Evolutionary conservation across 164 flowering plant species (phyloP).

Genomic region (Kingdonia uniflora): DNA sequence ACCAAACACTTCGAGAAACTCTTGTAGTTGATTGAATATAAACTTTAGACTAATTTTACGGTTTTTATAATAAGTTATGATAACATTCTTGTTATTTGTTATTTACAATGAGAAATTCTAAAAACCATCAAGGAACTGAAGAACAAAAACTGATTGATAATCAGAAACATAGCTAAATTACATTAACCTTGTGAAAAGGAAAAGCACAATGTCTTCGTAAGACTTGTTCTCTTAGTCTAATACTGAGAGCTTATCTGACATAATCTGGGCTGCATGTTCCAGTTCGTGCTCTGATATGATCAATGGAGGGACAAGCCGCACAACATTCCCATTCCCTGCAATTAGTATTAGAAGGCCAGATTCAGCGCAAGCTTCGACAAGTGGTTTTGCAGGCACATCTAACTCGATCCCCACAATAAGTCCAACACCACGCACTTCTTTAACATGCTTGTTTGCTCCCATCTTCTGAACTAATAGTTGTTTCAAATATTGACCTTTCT

Average conservation of each 20-base stretch:
- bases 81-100: no score
- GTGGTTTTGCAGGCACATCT: conserved; percentile 61
- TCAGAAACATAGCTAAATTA: no score
- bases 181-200: no score
- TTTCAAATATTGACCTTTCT: conserved; percentile 53
- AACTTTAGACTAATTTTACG: no score
- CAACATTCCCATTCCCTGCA: conserved; percentile 85
- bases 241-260: conserved; percentile 31
- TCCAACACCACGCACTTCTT: conserved; percentile 68
- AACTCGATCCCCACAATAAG: conserved; percentile 76
- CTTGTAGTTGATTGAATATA: no score
- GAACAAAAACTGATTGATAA: no score
- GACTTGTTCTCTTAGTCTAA: conserved; percentile 28
- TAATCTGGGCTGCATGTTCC: conserved; percentile 46
- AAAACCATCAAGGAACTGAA: no score
- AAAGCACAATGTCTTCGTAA: no score
- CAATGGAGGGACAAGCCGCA: conserved; percentile 87
- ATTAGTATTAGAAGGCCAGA: conserved; percentile 73
- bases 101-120: no score
- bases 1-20: no score
- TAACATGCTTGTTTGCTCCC: conserved; percentile 56
- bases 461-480: conserved; percentile 36
- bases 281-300: conserved; percentile 61
- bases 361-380: conserved; percentile 68
- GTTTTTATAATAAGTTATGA: no score